Evolutionary conservation across 768 basidiomycete genomes (phyloP).

Genomic region (Myochromella boudieri): DNA sequence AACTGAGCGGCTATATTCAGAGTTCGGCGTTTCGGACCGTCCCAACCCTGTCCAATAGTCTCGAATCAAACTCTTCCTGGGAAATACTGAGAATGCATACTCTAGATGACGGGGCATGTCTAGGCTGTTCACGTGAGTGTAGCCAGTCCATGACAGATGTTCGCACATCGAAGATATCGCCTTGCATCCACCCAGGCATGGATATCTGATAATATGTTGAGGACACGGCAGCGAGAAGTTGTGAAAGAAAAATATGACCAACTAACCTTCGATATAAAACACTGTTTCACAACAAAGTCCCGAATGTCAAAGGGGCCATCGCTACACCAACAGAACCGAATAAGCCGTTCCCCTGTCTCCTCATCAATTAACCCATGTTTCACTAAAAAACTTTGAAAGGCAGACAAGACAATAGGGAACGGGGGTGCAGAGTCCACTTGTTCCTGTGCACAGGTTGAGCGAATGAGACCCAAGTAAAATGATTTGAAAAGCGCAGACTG

Average conservation of each 20-base stretch:
- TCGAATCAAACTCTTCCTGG: conserved; percentile 4
- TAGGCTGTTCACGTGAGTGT: conserved; percentile 22
- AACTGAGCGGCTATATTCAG: conserved; percentile 80
- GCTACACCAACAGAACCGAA: conserved; percentile 78
- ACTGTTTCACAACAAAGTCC: conserved; percentile 88
- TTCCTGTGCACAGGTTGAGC: conserved; percentile 40
- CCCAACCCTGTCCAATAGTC: conserved; percentile 20
- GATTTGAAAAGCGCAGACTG: conserved; percentile 20
- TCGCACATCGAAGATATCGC: conserved; percentile 76
- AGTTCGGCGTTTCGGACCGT: conserved; percentile 30
- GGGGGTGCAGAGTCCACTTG: conserved; percentile 79
- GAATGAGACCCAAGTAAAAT: conserved; percentile 1
- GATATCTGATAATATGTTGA: conserved; percentile 42
- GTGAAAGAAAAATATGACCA: neutral
- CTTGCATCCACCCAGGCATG: conserved; percentile 73
- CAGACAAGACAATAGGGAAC: conserved; percentile 67
- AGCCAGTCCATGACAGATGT: conserved; percentile 52
- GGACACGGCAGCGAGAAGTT: neutral
- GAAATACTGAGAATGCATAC: conserved; percentile 16
- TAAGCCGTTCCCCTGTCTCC: conserved; percentile 51
- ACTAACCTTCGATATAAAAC: conserved; percentile 78
- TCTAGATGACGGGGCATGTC: conserved; percentile 16
- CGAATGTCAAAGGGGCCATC: conserved; percentile 84
- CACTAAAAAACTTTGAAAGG: conserved; percentile 66
- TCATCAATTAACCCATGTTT: conserved; percentile 69